A percentile compares a stretch with the other conserved stretches of the same genome.
phyloP scores from a whole-genome alignment of 352 stramenopile species.

The Phytophthora syringae region DNA sequence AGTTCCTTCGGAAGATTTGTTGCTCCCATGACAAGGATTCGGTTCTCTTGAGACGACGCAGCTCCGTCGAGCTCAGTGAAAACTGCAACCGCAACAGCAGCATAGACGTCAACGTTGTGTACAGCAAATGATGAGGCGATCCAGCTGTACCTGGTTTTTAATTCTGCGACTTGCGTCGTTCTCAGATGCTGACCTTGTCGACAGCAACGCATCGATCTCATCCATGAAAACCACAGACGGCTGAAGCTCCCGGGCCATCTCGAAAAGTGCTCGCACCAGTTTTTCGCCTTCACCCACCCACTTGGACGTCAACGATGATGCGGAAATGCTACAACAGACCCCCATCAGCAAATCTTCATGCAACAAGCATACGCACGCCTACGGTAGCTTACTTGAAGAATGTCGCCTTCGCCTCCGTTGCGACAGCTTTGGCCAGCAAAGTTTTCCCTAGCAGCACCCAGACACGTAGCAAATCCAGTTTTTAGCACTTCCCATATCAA shows the following conservation, averaged over 20 bases:
- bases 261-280: constrained; percentile 93
- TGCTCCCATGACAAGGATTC: constrained; percentile 88
- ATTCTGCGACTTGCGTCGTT: constrained; percentile 88
- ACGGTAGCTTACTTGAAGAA: constrained; percentile 84
- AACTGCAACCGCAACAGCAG: constrained; percentile 54
- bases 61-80: constrained; percentile 88
- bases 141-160: constrained; percentile 82
- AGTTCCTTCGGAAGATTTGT: constrained; percentile 89
- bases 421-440: constrained; percentile 82
- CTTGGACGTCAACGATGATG: constrained; percentile 89
- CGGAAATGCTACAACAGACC: constrained; percentile 72
- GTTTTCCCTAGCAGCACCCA: constrained; percentile 67
- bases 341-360: constrained; percentile 9
- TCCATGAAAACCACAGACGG: constrained; percentile 91
- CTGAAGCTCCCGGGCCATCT: constrained; percentile 86
- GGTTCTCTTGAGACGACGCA: constrained; percentile 71
- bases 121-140: not conserved
- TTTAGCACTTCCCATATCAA: not conserved
- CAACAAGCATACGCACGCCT: not conserved
- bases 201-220: constrained; percentile 89
- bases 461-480: not conserved
- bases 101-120: not conserved
- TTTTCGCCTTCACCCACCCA: constrained; percentile 95
- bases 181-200: constrained; percentile 73
- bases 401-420: constrained; percentile 82